Percentiles rank a stretch among this genome's conserved stretches.
Conservation (phyloP, 192 early-diverging fungal genomes). For the Rhizophagus sp. region DNA sequence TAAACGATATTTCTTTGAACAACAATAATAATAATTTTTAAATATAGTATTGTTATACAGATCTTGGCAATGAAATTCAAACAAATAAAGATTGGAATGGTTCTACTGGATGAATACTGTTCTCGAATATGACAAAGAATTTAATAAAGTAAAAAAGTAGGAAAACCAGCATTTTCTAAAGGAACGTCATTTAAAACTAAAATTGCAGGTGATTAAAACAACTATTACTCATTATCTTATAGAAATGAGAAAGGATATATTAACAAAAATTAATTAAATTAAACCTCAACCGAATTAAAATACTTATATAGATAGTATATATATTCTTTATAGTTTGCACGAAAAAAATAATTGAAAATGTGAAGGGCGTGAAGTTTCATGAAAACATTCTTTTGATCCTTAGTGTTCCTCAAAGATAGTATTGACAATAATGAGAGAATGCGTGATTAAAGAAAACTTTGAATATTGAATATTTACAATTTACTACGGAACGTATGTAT, state of each 20-base stretch:
- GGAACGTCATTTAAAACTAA: not conserved
- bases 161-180: not conserved
- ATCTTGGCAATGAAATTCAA: not conserved
- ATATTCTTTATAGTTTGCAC: too few species aligned
- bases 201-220: not conserved
- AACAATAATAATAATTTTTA: too few species aligned
- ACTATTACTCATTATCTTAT: slow-evolving; percentile 4
- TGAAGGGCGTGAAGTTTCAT: not conserved
- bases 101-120: not conserved
- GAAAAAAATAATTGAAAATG: not conserved
- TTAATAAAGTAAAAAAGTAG: not conserved
- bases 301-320: too few species aligned
- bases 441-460: not conserved
- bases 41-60: not conserved
- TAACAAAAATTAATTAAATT: not conserved
- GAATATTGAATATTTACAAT: not conserved
- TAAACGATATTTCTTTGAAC: too few species aligned
- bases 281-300: too few species aligned
- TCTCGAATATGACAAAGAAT: not conserved
- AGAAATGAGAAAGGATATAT: not conserved
- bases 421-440: slow-evolving; percentile 7
- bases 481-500: slow-evolving; percentile 24
- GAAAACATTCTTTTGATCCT: not conserved
- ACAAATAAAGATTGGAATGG: not conserved
- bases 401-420: slow-evolving; percentile 2